Percentiles rank a stretch among this genome's conserved stretches.
Evolutionary conservation across 2,329 filamentous ascomycete species (phyloP).

Genomic region (Geosmithia morbida): DNA sequence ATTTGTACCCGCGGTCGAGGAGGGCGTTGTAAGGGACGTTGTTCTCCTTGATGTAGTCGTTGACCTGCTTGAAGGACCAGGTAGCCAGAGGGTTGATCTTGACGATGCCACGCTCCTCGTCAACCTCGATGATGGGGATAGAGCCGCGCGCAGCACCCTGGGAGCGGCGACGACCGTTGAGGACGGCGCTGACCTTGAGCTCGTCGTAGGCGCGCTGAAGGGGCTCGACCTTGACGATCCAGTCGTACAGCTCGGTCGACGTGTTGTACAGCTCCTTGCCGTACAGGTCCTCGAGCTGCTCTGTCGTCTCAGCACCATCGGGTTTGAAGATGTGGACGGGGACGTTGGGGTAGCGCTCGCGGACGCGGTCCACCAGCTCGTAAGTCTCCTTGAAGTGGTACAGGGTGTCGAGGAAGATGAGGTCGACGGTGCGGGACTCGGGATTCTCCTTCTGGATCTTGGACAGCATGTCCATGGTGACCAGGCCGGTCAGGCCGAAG

Average conservation of each 20-base stretch:
- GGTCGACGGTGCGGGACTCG: constrained; percentile 42
- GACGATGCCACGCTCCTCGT: constrained; percentile 74
- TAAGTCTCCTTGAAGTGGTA: constrained; percentile 73
- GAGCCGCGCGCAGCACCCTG: constrained; percentile 87
- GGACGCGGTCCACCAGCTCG: constrained; percentile 58
- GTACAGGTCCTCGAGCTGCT: constrained; percentile 70
- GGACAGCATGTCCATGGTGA: constrained; percentile 73
- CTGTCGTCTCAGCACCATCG: constrained; percentile 53
- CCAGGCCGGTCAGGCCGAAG: constrained; percentile 68
- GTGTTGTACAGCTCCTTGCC: constrained; percentile 74
- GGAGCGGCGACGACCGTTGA: constrained; percentile 82
- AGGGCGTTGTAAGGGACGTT: constrained; percentile 88
- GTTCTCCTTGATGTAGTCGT: constrained; percentile 73
- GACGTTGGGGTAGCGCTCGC: constrained; percentile 61
- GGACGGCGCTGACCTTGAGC: constrained; percentile 73
- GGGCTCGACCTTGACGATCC: constrained; percentile 93
- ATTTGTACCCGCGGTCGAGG: constrained; percentile 92
- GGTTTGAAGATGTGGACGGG: constrained; percentile 86
- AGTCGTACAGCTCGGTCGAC: constrained; percentile 87
- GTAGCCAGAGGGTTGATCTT: constrained; percentile 97
- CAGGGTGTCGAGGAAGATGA: constrained; percentile 73
- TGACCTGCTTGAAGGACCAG: constrained; percentile 85
- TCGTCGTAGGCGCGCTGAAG: constrained; percentile 82
- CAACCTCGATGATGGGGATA: constrained; percentile 83
- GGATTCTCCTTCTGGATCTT: constrained; percentile 53